Percentiles rank a stretch among this genome's conserved stretches.
phyloP scores from a whole-genome alignment of 768 basidiomycete species.

The Arthromyces matolae region DNA sequence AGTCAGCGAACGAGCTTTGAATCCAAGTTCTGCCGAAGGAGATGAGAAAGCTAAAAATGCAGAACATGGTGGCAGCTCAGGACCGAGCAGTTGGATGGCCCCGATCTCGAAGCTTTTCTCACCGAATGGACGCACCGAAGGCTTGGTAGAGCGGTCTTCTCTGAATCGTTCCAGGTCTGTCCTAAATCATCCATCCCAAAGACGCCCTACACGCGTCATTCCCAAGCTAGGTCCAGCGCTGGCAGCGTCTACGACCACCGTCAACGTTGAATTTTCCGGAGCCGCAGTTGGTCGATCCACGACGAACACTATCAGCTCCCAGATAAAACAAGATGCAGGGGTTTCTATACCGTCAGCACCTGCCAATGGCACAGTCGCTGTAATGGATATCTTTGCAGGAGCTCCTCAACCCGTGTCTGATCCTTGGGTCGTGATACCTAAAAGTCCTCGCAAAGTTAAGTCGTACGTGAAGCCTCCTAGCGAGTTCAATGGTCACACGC shows the following conservation, averaged over 20 bases:
- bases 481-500: constrained; percentile 3
- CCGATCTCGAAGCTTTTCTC: constrained; percentile 80
- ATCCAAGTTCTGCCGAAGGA: constrained; percentile 48
- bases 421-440: constrained; percentile 71
- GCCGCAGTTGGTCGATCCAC: constrained; percentile 43
- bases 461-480: constrained; percentile 26
- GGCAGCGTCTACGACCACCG: constrained; percentile 85
- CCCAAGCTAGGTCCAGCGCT: constrained; percentile 84
- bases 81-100: constrained; percentile 70
- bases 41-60: constrained; percentile 34
- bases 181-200: constrained; percentile 10
- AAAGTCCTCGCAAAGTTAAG: constrained; percentile 24
- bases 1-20: constrained; percentile 68
- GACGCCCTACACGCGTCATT: constrained; percentile 43
- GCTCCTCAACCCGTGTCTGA: constrained; percentile 59
- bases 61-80: constrained; percentile 23
- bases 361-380: constrained; percentile 22
- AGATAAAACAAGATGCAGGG: constrained; percentile 11
- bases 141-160: constrained; percentile 12
- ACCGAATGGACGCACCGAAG: constrained; percentile 24
- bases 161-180: constrained; percentile 22
- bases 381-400: constrained; percentile 93
- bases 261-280: constrained; percentile 94
- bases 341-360: constrained; percentile 2
- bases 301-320: constrained; percentile 34